Percentiles rank a stretch among this genome's conserved stretches.
These are phyloP conservation scores for Extremus antarcticus DNA, from an alignment of 495 filamentous ascomycete species.

Conservation along the genomic window DNA sequence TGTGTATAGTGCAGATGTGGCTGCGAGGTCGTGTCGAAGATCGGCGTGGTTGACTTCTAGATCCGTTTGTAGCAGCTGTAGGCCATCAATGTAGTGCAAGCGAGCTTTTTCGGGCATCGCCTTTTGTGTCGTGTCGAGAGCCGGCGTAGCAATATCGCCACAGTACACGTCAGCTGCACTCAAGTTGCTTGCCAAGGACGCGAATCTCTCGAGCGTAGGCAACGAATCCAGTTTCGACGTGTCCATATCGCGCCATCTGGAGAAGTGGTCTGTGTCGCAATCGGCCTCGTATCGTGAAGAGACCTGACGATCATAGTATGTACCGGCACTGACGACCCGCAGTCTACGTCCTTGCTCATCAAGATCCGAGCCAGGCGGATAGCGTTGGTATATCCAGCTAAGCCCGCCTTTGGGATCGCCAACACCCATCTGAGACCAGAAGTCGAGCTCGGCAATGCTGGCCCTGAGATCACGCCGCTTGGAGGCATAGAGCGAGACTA, in stretches of 20 bases:
- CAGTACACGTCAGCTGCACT: conserved; percentile 31
- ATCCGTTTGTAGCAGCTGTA: conserved; percentile 48
- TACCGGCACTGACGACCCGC: conserved; percentile 73
- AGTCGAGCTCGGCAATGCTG: conserved; percentile 76
- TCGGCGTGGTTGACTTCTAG: conserved; percentile 32
- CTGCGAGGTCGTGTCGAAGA: conserved; percentile 21
- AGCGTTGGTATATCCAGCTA: conserved; percentile 76
- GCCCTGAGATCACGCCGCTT: conserved; percentile 64
- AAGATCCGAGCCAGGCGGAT: conserved; percentile 57
- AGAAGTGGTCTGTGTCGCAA: conserved; percentile 6
- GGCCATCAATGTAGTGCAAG: conserved; percentile 54
- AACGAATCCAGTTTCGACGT: not conserved
- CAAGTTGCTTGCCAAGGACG: conserved; percentile 12
- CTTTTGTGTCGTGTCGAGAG: conserved; percentile 52
- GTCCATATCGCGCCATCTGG: conserved; percentile 24
- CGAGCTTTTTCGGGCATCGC: conserved; percentile 46
- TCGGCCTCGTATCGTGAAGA: conserved; percentile 47
- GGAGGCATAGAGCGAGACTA: conserved; percentile 57
- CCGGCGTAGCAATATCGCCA: not conserved
- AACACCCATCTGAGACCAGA: conserved; percentile 93
- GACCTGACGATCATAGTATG: conserved; percentile 70
- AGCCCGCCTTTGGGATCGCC: conserved; percentile 81
- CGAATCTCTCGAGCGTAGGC: conserved; percentile 6
- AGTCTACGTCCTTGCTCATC: conserved; percentile 53
- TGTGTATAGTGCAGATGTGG: conserved; percentile 19